Evolutionary conservation across 2,329 filamentous ascomycete genomes (phyloP), one percentile per base, ranked within the genome.

Genomic region (Alternaria ventricosa): DNA sequence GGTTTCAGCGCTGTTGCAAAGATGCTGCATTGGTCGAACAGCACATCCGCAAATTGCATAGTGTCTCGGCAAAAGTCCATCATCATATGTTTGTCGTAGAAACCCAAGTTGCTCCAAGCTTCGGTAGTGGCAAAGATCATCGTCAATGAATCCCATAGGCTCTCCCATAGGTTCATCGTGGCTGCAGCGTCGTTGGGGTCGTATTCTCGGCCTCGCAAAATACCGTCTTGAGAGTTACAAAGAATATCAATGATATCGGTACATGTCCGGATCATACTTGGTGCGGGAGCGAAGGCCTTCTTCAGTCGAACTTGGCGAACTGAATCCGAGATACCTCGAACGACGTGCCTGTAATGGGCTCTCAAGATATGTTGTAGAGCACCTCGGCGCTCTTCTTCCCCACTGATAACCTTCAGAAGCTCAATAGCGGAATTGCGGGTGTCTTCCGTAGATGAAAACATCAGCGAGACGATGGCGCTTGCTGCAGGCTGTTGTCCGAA

Each of bases 61-160:
- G 92, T 92, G 75, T 97, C 93, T 69, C 96, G 90, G 76, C 94
- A 97, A 74, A 98, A 97, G 61, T 97, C 90, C 72, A 94, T 90
- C 92, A 99, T 94, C 57, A 88, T 84, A 20, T 84, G 81, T 76
- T 93, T 96, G 30, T 78, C 69, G 55, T 95, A 90, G 62, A 92
- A 88, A 5, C 87, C 87, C 13, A 88, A 83, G 49, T 82, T 81
- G 67, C 93, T 93, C 96, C 96, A 99, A 11, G 84, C 83, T 75
- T 97, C 94, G 4, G 94, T 96, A 64, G 90, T 89, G 45, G 89
- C 85, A 74, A 97, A 97, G 15, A 95, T 92, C 60, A 91, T 90
- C 45, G 90, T 90, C 46, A 98, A 85, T 49, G 89, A 90, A 60
- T 87, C 86, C 96, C 96, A 99, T 70, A 94, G 87, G 60, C 88